Conservation (phyloP, 2,329 filamentous ascomycete genomes). For the Trichophyton benhamiae region DNA sequence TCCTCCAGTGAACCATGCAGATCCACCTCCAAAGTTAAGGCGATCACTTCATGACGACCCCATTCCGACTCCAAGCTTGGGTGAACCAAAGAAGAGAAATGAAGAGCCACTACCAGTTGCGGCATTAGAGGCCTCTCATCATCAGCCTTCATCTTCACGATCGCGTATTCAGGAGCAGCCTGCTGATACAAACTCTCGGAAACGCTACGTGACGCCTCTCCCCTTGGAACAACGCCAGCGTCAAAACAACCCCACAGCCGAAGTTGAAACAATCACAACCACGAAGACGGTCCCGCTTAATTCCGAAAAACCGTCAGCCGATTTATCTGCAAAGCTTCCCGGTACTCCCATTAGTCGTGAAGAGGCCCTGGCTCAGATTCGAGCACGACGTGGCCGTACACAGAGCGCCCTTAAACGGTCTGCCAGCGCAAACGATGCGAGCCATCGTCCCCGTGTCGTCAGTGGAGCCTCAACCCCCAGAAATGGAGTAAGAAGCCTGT, state of each 20-base stretch:
- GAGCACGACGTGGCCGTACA: constrained; percentile 36
- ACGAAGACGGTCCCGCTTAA: constrained; percentile 25
- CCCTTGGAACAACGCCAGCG: neutral
- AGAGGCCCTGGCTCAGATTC: constrained; percentile 38
- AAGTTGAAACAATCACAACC: constrained; percentile 15
- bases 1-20: neutral
- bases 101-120: neutral
- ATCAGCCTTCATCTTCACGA: neutral
- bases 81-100: neutral
- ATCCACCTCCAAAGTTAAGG: neutral
- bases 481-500: constrained; percentile 20
- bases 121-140: neutral
- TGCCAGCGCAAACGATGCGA: constrained; percentile 28
- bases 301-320: constrained; percentile 17
- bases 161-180: neutral
- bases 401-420: constrained; percentile 29
- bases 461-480: constrained; percentile 9
- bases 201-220: constrained; percentile 3
- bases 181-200: neutral
- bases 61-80: neutral
- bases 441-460: constrained; percentile 10
- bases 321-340: constrained; percentile 20
- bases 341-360: constrained; percentile 37
- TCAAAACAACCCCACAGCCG: neutral
- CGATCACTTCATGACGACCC: neutral